These are phyloP conservation scores for Glebionis coronaria DNA, from an alignment of 129 eudicot genomes.

Conservation along the genomic window DNA sequence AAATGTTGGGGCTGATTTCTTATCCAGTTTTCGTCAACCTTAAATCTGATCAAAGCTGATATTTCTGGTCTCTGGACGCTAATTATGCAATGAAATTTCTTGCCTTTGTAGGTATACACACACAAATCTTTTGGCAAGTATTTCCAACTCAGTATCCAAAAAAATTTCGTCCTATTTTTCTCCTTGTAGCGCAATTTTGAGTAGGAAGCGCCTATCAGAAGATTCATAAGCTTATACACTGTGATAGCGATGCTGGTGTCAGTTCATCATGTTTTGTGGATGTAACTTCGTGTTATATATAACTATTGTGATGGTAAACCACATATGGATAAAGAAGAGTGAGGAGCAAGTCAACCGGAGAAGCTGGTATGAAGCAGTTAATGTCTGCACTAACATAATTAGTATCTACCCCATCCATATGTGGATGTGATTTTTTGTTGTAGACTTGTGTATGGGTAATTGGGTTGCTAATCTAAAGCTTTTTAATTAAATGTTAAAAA, in stretches of 20 bases:
- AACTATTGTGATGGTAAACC: background rate
- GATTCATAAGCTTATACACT: constrained; percentile 15
- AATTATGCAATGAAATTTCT: constrained; percentile 9
- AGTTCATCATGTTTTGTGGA: background rate
- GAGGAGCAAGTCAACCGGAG: constrained; percentile 2
- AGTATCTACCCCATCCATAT: constrained; percentile 2
- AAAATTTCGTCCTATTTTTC: background rate
- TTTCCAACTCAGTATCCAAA: background rate
- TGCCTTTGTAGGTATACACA: constrained; percentile 25
- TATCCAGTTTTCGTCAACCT: too few relatives aligned
- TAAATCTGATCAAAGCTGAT: too few relatives aligned
- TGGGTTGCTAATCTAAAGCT: constrained; percentile 10
- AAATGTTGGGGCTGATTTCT: too few relatives aligned
- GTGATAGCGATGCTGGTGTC: constrained; percentile 14
- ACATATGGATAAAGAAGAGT: background rate
- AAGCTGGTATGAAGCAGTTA: constrained; percentile 19
- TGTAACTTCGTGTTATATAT: constrained; percentile 15
- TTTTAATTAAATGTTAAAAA: constrained; percentile 6
- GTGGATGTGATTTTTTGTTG: constrained; percentile 25
- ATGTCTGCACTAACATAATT: constrained; percentile 12
- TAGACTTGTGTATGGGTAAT: constrained; percentile 14
- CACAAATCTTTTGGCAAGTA: constrained; percentile 11
- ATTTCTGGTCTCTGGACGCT: background rate
- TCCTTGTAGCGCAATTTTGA: constrained; percentile 6
- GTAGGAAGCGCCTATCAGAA: constrained; percentile 3